Evolutionary conservation across 352 stramenopile genomes (phyloP), one percentile per base, ranked within the genome.

Genomic region (Pythium sukuiense): DNA sequence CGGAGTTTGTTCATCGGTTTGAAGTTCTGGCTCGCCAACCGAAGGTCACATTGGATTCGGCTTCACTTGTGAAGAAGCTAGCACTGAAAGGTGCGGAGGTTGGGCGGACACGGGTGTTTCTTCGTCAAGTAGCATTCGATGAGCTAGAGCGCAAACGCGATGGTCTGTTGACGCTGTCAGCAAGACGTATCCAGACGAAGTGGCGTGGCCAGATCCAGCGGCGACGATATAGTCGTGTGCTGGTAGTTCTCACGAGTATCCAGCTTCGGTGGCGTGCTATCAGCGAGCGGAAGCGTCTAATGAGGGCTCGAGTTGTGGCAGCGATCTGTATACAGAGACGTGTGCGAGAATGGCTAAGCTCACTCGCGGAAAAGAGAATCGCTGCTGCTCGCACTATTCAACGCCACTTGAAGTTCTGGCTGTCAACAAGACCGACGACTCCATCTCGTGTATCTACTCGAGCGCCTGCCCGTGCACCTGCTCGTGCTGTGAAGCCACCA

Each of bases 31-130:
- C 71, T 20, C 35, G 52, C 29, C 33, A 53, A 50, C 61, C 70
- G 24, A 27, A 54, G 41, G 67, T 6, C 3, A 60, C 43, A 3
- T 41, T 71, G 29, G 73, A 74, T 37, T 65, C 50, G 4, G 62
- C 83, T 26, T 41, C 61, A 3, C 63, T 87, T 11, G 53, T 89
- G 7, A 70, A 74, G 45, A 30, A 55, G 3, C 39, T 88, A 11
- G 63, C 74, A 26, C 35, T 89, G 6, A 53, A 79, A 33, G 70
- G 80, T 46, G 74, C 81, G n/a, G 80, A 89, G 55, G 65, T 88
- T 32, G 85, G 85, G 32, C 88, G 80, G 43, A 89, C 85, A 0
- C 80, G 81, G 14, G 79, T 93, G 16, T 93, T 93, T 70, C 61
- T 93, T 53, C 63, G 80, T 0, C 85, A 93, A 27, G 59, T 71